phyloP scores from a whole-genome alignment of 352 stramenopile genomes.

The Phytophthora capsici region DNA sequence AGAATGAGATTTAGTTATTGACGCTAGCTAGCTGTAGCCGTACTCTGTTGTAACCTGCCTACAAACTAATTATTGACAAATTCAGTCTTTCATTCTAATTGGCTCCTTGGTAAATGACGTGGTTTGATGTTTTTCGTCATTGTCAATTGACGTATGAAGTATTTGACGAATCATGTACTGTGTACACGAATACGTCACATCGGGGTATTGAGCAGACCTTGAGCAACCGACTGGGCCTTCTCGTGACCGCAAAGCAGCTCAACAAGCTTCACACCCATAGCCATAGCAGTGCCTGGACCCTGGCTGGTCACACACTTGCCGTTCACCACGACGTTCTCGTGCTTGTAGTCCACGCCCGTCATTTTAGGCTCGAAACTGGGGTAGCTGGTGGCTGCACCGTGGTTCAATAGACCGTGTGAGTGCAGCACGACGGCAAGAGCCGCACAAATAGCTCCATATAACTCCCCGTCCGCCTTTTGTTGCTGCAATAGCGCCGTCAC shows the following conservation, averaged over 20 bases:
- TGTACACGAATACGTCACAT: no score
- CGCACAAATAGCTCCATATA: conserved; percentile 82
- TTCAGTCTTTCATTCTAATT: no score
- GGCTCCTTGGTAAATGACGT: no score
- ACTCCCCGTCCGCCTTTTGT: conserved; percentile 67
- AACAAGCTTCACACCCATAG: conserved; percentile 84
- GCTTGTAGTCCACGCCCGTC: conserved; percentile 49
- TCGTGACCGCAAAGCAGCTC: conserved; percentile 71
- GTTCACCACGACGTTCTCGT: conserved; percentile 70
- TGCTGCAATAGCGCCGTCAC: conserved; percentile 63
- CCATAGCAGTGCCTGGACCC: conserved; percentile 80
- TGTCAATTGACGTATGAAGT: no score
- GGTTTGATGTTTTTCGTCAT: no score
- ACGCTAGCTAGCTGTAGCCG: no score
- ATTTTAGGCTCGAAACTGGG: conserved; percentile 75
- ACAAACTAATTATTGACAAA: no score
- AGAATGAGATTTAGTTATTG: no score
- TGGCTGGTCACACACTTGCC: conserved; percentile 83
- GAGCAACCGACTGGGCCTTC: conserved; percentile 67
- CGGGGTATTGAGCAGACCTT: conserved; percentile 60
- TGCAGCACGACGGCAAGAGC: conserved; percentile 75
- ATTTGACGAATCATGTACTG: no score
- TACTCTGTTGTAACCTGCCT: no score
- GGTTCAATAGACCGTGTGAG: conserved; percentile 57
- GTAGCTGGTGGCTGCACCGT: conserved; percentile 64